Evolutionary conservation across 306 rosid genomes (phyloP).

Genomic region (Glycine soja): DNA sequence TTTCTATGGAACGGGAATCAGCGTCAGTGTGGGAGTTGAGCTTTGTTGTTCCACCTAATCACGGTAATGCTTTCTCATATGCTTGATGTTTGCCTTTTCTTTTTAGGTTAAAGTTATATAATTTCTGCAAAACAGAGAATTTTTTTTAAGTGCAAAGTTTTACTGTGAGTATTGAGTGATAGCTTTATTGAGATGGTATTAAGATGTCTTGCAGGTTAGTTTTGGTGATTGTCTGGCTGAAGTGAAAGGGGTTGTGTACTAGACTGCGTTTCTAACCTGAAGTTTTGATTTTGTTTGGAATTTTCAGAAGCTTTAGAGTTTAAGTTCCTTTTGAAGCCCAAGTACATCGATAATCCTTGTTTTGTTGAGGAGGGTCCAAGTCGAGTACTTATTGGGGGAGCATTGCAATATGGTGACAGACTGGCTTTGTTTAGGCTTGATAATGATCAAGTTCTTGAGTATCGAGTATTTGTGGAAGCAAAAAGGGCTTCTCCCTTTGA

Average conservation of each 20-base stretch:
- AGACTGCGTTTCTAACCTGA: slow-evolving; percentile 2
- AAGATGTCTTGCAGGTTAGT: slow-evolving; percentile 6
- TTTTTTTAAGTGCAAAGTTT: neutral
- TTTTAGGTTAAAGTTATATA: neutral
- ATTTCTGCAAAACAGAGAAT: neutral
- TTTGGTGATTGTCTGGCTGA: slow-evolving; percentile 5
- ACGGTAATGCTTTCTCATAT: slow-evolving; percentile 61
- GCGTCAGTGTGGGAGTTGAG: slow-evolving; percentile 97
- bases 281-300: slow-evolving; percentile 43
- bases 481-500: slow-evolving; percentile 88
- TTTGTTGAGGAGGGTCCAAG: slow-evolving; percentile 91
- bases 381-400: slow-evolving; percentile 76
- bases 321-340: slow-evolving; percentile 93
- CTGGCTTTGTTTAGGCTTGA: slow-evolving; percentile 76
- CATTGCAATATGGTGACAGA: slow-evolving; percentile 84
- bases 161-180: slow-evolving; percentile 10
- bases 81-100: neutral
- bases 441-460: slow-evolving; percentile 70
- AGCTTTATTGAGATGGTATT: slow-evolving; percentile 6
- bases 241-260: neutral
- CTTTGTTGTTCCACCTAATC: slow-evolving; percentile 95
- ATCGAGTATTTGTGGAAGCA: slow-evolving; percentile 80
- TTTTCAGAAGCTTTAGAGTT: slow-evolving; percentile 84
- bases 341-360: slow-evolving; percentile 59
- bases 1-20: slow-evolving; percentile 88